Evolutionary conservation across 768 basidiomycete species (phyloP).

Genomic region (Pisolithus tinctorius): DNA sequence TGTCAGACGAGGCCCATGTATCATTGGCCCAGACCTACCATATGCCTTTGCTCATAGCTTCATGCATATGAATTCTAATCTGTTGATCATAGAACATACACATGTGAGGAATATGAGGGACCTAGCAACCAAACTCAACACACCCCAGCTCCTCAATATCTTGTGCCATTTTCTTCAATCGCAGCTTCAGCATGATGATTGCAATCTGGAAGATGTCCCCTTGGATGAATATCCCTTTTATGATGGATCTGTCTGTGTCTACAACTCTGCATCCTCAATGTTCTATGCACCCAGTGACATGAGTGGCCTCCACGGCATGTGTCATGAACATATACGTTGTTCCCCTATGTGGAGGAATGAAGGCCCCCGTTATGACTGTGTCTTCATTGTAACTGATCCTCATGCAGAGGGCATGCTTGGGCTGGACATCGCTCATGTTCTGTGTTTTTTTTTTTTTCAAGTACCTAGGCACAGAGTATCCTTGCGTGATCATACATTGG

Average conservation of each 20-base stretch:
- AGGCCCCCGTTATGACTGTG: too few relatives aligned
- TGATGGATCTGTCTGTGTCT: neutral
- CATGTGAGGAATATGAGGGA: neutral
- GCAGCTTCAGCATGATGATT: constrained; percentile 1
- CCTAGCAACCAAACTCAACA: neutral
- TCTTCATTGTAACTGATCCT: too few relatives aligned
- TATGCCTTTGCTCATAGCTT: neutral
- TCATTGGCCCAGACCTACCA: neutral
- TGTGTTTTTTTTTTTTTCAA: too few relatives aligned
- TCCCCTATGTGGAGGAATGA: too few relatives aligned
- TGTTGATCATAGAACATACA: neutral
- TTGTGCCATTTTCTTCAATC: constrained; percentile 2
- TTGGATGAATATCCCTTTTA: neutral
- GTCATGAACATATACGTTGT: constrained; percentile 14
- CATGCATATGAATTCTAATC: neutral
- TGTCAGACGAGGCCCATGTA: neutral
- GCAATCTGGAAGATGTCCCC: neutral
- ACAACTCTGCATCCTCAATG: constrained; percentile 14
- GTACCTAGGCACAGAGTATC: too few relatives aligned
- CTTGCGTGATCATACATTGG: too few relatives aligned
- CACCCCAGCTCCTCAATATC: neutral
- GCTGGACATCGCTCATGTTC: too few relatives aligned
- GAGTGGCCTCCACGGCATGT: constrained; percentile 16
- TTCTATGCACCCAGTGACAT: constrained; percentile 16
- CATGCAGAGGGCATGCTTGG: too few relatives aligned